Conservation (phyloP, 768 basidiomycete species). For the Termitomyces bulborhizus region DNA sequence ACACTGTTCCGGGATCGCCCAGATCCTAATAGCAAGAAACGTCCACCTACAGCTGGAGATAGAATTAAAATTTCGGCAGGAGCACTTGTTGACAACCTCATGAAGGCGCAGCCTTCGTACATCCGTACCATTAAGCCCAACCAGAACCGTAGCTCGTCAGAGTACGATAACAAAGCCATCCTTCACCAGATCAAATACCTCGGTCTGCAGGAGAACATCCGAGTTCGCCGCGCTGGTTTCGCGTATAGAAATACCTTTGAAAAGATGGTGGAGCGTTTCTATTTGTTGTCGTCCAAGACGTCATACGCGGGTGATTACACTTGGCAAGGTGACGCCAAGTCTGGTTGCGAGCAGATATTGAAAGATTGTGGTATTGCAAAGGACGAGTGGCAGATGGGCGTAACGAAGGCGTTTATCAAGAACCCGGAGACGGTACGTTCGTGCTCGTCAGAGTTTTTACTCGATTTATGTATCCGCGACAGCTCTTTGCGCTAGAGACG, state of each 20-base stretch:
- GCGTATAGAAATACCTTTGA: constrained; percentile 98
- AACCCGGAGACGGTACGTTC: constrained; percentile 88
- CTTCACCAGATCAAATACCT: constrained; percentile 99
- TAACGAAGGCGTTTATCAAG: constrained; percentile 98
- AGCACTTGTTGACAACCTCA: constrained; percentile 94
- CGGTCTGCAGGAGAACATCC: constrained; percentile 96
- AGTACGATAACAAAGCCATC: constrained; percentile 93
- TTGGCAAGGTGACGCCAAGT: constrained; percentile 86
- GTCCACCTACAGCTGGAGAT: constrained; percentile 96
- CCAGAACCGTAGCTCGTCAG: constrained; percentile 86
- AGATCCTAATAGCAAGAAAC: constrained; percentile 95
- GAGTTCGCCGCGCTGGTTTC: constrained; percentile 95
- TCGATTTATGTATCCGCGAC: neutral
- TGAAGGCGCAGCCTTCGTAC: constrained; percentile 96
- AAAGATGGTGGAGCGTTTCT: constrained; percentile 99
- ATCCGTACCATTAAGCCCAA: constrained; percentile 99
- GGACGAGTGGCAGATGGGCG: constrained; percentile 99
- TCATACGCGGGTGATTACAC: constrained; percentile 99
- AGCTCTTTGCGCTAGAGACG: constrained; percentile 97
- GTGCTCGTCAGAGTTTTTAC: neutral
- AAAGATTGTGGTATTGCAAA: constrained; percentile 92
- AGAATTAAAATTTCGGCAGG: constrained; percentile 97
- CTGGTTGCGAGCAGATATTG: constrained; percentile 89
- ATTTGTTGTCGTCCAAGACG: constrained; percentile 88
- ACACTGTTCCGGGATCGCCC: constrained; percentile 88